Conservation (phyloP, 176 grass and related monocot genomes). For the Musa schizocarpa region DNA sequence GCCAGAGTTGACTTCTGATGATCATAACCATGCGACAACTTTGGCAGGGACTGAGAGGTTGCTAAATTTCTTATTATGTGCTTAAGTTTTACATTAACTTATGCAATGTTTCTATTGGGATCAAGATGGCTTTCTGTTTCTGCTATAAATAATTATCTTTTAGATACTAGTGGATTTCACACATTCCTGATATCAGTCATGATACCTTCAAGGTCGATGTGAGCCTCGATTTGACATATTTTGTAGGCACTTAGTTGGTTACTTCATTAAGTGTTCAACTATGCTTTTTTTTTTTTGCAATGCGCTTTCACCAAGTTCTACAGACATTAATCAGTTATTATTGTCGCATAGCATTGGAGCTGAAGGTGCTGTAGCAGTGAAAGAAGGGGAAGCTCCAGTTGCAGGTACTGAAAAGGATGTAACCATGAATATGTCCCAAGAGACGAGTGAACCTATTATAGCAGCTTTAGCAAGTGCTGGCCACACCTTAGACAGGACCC, state of each 20-base stretch:
- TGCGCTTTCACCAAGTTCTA: background rate
- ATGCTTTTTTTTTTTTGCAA: background rate
- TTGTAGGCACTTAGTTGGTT: background rate
- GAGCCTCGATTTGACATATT: background rate
- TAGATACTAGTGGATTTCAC: background rate
- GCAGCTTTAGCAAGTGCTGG: slow-evolving; percentile 75
- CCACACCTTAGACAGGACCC: slow-evolving; percentile 60
- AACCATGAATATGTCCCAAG: slow-evolving; percentile 21
- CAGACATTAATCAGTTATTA: background rate
- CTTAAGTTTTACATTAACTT: background rate
- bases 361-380: slow-evolving; percentile 4
- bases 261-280: background rate
- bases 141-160: background rate
- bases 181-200: background rate
- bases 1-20: slow-evolving; percentile 4
- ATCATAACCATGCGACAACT: slow-evolving; percentile 2
- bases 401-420: slow-evolving; percentile 9
- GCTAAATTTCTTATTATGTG: slow-evolving; percentile 10
- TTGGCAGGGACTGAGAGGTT: slow-evolving; percentile 14
- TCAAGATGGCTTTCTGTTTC: background rate
- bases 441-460: slow-evolving; percentile 36
- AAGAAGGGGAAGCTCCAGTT: slow-evolving; percentile 18
- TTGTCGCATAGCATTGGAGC: background rate
- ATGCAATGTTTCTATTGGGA: background rate
- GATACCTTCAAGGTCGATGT: background rate